Evolutionary conservation across 2,329 filamentous ascomycete species (phyloP).

Genomic region (Penicillium hordei): DNA sequence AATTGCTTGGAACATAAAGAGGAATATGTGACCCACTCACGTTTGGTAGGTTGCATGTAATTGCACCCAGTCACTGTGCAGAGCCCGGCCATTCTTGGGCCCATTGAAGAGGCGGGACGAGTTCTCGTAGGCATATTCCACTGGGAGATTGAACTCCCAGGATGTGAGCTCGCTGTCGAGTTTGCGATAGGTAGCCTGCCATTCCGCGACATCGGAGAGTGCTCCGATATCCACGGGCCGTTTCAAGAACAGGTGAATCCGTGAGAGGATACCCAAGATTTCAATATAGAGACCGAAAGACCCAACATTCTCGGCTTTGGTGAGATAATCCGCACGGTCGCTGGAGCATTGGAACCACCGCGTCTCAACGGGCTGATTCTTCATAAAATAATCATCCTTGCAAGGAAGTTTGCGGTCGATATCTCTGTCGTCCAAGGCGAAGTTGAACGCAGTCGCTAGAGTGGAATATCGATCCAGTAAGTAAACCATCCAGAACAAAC

Average conservation of each 20-base stretch:
- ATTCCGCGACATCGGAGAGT: slow-evolving; percentile 79
- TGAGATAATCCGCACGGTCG: slow-evolving; percentile 60
- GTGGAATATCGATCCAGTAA: slow-evolving; percentile 87
- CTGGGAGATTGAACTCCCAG: slow-evolving; percentile 82
- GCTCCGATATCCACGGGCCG: slow-evolving; percentile 85
- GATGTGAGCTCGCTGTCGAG: slow-evolving; percentile 75
- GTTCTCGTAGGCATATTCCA: slow-evolving; percentile 71
- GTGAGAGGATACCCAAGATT: slow-evolving; percentile 80
- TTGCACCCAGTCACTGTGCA: slow-evolving; percentile 87
- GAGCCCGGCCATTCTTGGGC: slow-evolving; percentile 62
- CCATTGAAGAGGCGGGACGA: slow-evolving; percentile 73
- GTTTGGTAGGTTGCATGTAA: slow-evolving; percentile 88
- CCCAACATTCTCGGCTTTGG: slow-evolving; percentile 76
- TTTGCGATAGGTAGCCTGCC: slow-evolving; percentile 83
- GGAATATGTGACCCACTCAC: slow-evolving; percentile 42
- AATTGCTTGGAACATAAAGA: background rate
- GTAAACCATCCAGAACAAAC: slow-evolving; percentile 94
- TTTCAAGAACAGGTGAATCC: slow-evolving; percentile 85
- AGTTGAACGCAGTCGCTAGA: slow-evolving; percentile 87
- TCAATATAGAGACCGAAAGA: slow-evolving; percentile 90
- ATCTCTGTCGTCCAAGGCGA: slow-evolving; percentile 83
- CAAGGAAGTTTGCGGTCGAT: slow-evolving; percentile 86
- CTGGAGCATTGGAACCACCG: slow-evolving; percentile 68
- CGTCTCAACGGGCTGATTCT: slow-evolving; percentile 81
- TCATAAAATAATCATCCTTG: slow-evolving; percentile 79